These are phyloP conservation scores for Monilinia polystroma DNA, from an alignment of 2,329 filamentous ascomycete genomes.

Conservation along the genomic window DNA sequence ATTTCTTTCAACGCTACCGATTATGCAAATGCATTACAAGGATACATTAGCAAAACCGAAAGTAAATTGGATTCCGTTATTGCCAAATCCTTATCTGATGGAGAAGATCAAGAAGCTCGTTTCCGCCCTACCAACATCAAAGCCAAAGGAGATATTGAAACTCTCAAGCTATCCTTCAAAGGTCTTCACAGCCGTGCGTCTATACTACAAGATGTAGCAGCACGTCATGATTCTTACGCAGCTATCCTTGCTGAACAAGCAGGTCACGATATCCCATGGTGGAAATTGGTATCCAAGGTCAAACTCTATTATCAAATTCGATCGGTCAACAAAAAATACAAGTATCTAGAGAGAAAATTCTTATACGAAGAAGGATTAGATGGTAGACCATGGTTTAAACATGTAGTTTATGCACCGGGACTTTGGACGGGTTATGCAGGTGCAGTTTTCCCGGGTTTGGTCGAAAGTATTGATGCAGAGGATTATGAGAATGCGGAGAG, in stretches of 20 bases:
- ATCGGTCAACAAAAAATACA: conserved; percentile 75
- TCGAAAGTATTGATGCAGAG: conserved; percentile 60
- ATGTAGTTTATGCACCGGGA: conserved; percentile 89
- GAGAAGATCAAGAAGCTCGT: conserved; percentile 37
- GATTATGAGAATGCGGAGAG: conserved; percentile 57
- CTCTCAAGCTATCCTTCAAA: conserved; percentile 35
- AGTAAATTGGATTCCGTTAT: conserved; percentile 35
- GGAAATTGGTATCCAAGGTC: conserved; percentile 69
- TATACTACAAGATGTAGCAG: conserved; percentile 31
- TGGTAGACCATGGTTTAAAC: conserved; percentile 84
- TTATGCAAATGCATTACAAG: conserved; percentile 40
- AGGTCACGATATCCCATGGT: conserved; percentile 67
- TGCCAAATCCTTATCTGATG: conserved; percentile 29
- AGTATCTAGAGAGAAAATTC: conserved; percentile 78
- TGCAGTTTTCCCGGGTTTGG: conserved; percentile 61
- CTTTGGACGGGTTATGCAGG: conserved; percentile 90
- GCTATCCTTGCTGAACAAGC: conserved; percentile 45
- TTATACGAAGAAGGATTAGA: conserved; percentile 75
- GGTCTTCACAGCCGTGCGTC: conserved; percentile 35
- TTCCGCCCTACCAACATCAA: conserved; percentile 28
- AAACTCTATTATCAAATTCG: conserved; percentile 63
- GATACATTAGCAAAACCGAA: conserved; percentile 38
- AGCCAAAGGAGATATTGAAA: conserved; percentile 30
- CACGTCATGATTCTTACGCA: conserved; percentile 37
- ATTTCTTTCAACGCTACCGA: conserved; percentile 53